Conservation (phyloP, 805 yeast genomes). For the Wickerhamiella musiphila region DNA sequence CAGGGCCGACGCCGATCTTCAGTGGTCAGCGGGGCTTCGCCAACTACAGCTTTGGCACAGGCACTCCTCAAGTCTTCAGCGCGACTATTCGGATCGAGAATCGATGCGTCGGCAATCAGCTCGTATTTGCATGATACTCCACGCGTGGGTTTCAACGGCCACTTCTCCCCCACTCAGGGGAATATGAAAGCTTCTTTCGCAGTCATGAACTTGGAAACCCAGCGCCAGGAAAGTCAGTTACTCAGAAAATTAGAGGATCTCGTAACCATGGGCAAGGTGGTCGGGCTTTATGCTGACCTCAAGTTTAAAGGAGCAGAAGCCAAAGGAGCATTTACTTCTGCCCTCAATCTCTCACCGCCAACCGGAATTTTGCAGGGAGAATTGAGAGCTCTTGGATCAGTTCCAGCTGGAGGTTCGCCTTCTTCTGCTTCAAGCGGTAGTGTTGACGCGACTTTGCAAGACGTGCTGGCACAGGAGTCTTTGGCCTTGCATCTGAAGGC, state of each 20-base stretch:
- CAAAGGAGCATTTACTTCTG: too few relatives aligned
- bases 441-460: slow-evolving; percentile 21
- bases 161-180: neutral
- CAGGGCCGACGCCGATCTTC: slow-evolving; percentile 18
- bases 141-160: neutral
- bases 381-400: too few relatives aligned
- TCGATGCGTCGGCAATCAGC: slow-evolving; percentile 4
- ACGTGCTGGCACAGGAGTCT: slow-evolving; percentile 59
- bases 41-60: slow-evolving; percentile 74
- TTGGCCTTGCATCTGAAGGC: slow-evolving; percentile 72
- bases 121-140: neutral
- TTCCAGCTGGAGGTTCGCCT: neutral
- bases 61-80: slow-evolving; percentile 82
- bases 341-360: too few relatives aligned
- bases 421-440: slow-evolving; percentile 3
- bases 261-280: slow-evolving; percentile 83
- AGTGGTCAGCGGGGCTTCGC: slow-evolving; percentile 27
- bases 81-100: slow-evolving; percentile 50
- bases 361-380: too few relatives aligned
- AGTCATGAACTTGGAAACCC: slow-evolving; percentile 4
- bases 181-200: slow-evolving; percentile 1
- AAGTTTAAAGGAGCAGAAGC: slow-evolving; percentile 42
- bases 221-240: slow-evolving; percentile 15
- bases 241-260: slow-evolving; percentile 40
- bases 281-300: slow-evolving; percentile 75